Conservation (phyloP, 129 eudicot species). For the Centrapalus pauciflorus region DNA sequence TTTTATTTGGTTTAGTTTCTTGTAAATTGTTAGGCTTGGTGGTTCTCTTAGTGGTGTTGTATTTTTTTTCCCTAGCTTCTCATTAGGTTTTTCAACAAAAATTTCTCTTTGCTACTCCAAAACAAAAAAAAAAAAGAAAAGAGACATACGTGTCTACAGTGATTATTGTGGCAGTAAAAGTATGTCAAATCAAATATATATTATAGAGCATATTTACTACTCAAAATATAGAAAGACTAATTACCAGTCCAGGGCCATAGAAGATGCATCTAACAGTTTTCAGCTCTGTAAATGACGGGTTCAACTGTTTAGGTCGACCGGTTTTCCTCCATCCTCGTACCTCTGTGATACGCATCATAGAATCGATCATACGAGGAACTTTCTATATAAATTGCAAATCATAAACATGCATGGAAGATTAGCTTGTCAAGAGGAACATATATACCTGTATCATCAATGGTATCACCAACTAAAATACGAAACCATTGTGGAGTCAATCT, state of each 20-base stretch:
- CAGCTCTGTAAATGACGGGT: conserved; percentile 20
- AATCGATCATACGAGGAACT: background rate
- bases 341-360: too few species aligned
- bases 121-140: too few species aligned
- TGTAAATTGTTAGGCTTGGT: too few species aligned
- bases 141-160: too few species aligned
- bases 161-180: too few species aligned
- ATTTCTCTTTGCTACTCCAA: too few species aligned
- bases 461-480: conserved; percentile 11
- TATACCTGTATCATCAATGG: conserved; percentile 21
- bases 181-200: too few species aligned
- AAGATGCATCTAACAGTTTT: conserved; percentile 11
- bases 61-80: too few species aligned
- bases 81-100: too few species aligned
- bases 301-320: conserved; percentile 7
- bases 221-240: too few species aligned
- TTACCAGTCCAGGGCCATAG: conserved; percentile 17
- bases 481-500: conserved; percentile 5
- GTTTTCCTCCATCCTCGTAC: conserved; percentile 32
- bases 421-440: background rate
- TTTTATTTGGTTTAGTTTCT: too few species aligned
- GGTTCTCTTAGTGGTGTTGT: too few species aligned
- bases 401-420: background rate
- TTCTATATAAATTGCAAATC: background rate
- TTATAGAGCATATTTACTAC: background rate